phyloP scores from a whole-genome alignment of 164 flowering plant genomes.

The Berberis vulgaris region DNA sequence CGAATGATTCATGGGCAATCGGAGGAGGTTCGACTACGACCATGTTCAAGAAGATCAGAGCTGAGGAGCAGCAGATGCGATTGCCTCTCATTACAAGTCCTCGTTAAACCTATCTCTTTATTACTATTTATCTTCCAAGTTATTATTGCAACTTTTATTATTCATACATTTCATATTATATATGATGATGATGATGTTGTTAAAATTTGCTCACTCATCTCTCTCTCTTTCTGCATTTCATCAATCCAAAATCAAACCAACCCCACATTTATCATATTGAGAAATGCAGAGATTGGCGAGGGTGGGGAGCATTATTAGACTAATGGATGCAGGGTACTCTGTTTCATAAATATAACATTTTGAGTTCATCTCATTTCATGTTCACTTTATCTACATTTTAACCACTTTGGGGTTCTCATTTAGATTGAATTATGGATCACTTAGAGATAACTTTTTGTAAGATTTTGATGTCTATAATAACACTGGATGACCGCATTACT shows the following conservation, averaged over 20 bases:
- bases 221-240: constrained; percentile 43
- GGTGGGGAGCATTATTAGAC: no score
- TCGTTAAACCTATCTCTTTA: constrained; percentile 4
- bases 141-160: neutral
- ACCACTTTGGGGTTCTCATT: no score
- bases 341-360: no score
- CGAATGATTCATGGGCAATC: constrained; percentile 51
- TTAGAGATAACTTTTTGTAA: no score
- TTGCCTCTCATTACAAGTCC: constrained; percentile 19
- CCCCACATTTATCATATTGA: no score
- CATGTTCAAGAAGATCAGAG: constrained; percentile 39
- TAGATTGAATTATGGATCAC: no score
- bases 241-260: neutral
- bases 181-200: neutral
- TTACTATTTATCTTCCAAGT: constrained; percentile 4
- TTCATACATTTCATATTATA: neutral
- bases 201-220: constrained; percentile 20
- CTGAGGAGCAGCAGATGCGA: constrained; percentile 22
- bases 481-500: no score
- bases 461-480: no score
- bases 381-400: no score
- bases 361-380: no score
- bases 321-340: no score
- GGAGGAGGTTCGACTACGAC: constrained; percentile 43
- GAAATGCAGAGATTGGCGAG: no score